Percentiles rank a stretch among this genome's conserved stretches.
Evolutionary conservation across 2,329 filamentous ascomycete species (phyloP).

Genomic region (Aspergillus sp.): DNA sequence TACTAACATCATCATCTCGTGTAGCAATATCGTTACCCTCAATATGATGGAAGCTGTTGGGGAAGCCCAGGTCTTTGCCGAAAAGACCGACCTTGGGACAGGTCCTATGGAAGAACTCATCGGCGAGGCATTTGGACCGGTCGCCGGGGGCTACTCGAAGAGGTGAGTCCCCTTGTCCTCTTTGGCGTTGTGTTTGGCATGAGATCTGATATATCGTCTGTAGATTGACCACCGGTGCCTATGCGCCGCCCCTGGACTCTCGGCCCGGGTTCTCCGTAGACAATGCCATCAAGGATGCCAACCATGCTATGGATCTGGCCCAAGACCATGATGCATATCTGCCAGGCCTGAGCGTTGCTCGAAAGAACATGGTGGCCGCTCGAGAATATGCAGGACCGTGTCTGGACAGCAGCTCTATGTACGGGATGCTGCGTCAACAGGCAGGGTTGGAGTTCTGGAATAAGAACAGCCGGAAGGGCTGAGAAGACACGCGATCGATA

Average conservation of each 20-base stretch:
- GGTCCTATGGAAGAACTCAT: conserved; percentile 45
- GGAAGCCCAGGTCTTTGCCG: conserved; percentile 49
- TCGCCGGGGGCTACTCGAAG: conserved; percentile 45
- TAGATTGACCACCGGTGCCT: conserved; percentile 44
- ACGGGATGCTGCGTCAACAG: conserved; percentile 36
- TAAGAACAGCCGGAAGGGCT: conserved; percentile 34
- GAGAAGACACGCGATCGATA: background rate
- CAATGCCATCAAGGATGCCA: conserved; percentile 39
- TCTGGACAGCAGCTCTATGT: conserved; percentile 41
- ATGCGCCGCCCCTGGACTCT: conserved; percentile 38
- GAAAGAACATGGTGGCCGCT: conserved; percentile 36
- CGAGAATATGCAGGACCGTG: conserved; percentile 38
- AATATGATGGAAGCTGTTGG: conserved; percentile 48
- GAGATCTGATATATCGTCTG: background rate
- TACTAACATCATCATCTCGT: background rate
- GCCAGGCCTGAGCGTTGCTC: conserved; percentile 35
- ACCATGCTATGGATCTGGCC: conserved; percentile 35
- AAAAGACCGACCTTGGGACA: conserved; percentile 46
- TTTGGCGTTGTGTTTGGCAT: background rate
- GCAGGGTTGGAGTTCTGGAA: conserved; percentile 40
- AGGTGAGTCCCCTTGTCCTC: conserved; percentile 22
- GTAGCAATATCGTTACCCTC: conserved; percentile 43
- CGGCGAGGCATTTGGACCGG: conserved; percentile 44
- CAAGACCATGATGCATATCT: conserved; percentile 31
- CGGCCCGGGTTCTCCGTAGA: conserved; percentile 39